Evolutionary conservation across 2,329 filamentous ascomycete species (phyloP), one percentile per base, ranked within the genome.

Genomic region (Colletotrichum chlorophyti): DNA sequence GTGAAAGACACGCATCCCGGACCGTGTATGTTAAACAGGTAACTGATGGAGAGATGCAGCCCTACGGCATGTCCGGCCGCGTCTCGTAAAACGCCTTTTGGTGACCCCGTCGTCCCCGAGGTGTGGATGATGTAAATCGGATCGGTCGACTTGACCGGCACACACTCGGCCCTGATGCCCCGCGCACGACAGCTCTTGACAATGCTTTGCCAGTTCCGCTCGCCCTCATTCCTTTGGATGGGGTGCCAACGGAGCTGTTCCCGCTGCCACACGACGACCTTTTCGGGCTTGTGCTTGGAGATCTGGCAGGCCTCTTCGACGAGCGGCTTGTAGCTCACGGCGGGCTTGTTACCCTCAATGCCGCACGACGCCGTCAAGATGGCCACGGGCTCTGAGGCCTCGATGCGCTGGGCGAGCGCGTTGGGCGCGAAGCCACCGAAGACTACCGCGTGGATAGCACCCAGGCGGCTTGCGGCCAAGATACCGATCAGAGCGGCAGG

Each of bases 71-170:
- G 92, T 2, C 93, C 93, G 3, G 90, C 93, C 1, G 91, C 90
- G 68, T 95, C 89, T 37, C 93, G 83, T 14, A 95, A 72, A 0
- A 96, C 91, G 1, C 92, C 92, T 74, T 96, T 96, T 0, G 92
- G 92, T 7, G 87, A 72, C 1, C 91, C 91, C 0, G 91, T 96
- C 0, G 92, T 96, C 11, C 91, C 87, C 47, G 88, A 91, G 0
- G 92, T 96, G 70, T 96, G 94, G 57, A 96, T 96, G 65, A 96
- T 90, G 72, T 97, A 97, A n/a, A 96, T 76, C 1, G 85, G 85
- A 65, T 97, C 92, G 7, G 83, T 87, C 49, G 91, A 91, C 62
- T 83, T 86, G 2, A 97, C 87, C 0, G 93, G 86, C 11, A 96
- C 92, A 55, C 91, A 89, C 6, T 82, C 87, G 0, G 90, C 90